A percentile compares a stretch with the other conserved stretches of the same genome.
Evolutionary conservation across 371 early-diverging fungal genomes (phyloP).

Genomic region (Modicella reniformis): DNA sequence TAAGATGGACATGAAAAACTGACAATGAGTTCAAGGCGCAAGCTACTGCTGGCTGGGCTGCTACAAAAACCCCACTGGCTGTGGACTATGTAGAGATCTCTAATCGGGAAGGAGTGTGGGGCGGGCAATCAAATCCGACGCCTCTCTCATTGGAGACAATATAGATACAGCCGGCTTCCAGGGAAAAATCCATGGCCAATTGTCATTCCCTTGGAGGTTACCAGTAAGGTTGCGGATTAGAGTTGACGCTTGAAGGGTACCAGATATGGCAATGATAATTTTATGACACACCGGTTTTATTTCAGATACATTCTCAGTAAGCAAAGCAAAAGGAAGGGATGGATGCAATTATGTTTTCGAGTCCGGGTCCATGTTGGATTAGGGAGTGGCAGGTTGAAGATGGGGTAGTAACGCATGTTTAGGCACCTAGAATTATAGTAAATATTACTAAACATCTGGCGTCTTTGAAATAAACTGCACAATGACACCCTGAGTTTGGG

Average conservation of each 20-base stretch:
- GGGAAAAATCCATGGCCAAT: not conserved
- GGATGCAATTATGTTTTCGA: not conserved
- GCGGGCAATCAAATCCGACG: not conserved
- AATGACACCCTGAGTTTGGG: slow-evolving; percentile 14
- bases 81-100: too few relatives aligned
- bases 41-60: too few relatives aligned
- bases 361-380: too few relatives aligned
- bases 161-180: not conserved
- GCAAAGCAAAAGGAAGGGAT: not conserved
- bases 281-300: too few relatives aligned
- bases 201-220: too few relatives aligned
- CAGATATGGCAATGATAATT: slow-evolving; percentile 22
- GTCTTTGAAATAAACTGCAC: not conserved
- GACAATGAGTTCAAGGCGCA: too few relatives aligned
- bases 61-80: too few relatives aligned
- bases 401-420: too few relatives aligned
- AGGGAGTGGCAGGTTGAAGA: not conserved
- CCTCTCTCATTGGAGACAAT: not conserved
- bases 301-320: too few relatives aligned
- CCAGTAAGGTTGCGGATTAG: slow-evolving; percentile 1
- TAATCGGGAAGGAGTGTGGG: too few relatives aligned
- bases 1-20: too few relatives aligned
- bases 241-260: slow-evolving; percentile 3
- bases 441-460: not conserved
- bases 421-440: not conserved